phyloP scores from a whole-genome alignment of 768 basidiomycete species.

The Coprinellus micaceus region DNA sequence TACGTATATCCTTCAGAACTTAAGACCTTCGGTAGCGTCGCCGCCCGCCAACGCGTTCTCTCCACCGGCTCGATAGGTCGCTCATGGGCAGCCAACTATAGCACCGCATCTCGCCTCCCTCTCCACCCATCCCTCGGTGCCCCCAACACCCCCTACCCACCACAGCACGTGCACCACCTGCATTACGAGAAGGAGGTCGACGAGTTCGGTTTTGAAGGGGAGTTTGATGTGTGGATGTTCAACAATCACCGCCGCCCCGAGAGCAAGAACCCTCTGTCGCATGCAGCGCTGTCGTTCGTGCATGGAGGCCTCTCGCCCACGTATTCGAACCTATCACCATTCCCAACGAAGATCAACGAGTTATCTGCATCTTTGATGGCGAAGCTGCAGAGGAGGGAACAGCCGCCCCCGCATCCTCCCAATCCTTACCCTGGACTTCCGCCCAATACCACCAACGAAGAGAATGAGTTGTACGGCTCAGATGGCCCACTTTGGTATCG shows the following conservation, averaged over 20 bases:
- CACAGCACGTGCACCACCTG: slow-evolving; percentile 25
- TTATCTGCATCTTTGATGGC: slow-evolving; percentile 64
- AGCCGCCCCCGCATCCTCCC: slow-evolving; percentile 81
- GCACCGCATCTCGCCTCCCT: slow-evolving; percentile 75
- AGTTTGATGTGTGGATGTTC: slow-evolving; percentile 14
- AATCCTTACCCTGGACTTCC: slow-evolving; percentile 73
- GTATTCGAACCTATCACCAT: slow-evolving; percentile 73
- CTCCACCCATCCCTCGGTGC: slow-evolving; percentile 67
- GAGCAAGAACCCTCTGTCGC: slow-evolving; percentile 52
- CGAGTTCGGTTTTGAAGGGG: slow-evolving; percentile 8
- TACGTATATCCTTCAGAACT: slow-evolving; percentile 85
- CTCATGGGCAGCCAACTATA: slow-evolving; percentile 85
- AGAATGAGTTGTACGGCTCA: slow-evolving; percentile 64
- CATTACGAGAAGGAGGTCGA: slow-evolving; percentile 29
- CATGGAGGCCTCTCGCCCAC: slow-evolving; percentile 87
- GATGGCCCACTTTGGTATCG: slow-evolving; percentile 95
- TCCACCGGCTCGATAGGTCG: slow-evolving; percentile 74
- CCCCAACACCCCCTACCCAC: slow-evolving; percentile 59
- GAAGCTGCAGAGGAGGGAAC: slow-evolving; percentile 62
- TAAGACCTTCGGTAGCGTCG: slow-evolving; percentile 71
- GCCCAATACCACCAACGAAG: slow-evolving; percentile 54
- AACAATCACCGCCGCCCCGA: slow-evolving; percentile 22
- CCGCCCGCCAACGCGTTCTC: slow-evolving; percentile 68
- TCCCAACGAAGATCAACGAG: slow-evolving; percentile 79
- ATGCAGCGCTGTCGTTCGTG: slow-evolving; percentile 85